These are phyloP conservation scores for Lactarius tabidus DNA, from an alignment of 768 basidiomycete species.

Conservation along the genomic window DNA sequence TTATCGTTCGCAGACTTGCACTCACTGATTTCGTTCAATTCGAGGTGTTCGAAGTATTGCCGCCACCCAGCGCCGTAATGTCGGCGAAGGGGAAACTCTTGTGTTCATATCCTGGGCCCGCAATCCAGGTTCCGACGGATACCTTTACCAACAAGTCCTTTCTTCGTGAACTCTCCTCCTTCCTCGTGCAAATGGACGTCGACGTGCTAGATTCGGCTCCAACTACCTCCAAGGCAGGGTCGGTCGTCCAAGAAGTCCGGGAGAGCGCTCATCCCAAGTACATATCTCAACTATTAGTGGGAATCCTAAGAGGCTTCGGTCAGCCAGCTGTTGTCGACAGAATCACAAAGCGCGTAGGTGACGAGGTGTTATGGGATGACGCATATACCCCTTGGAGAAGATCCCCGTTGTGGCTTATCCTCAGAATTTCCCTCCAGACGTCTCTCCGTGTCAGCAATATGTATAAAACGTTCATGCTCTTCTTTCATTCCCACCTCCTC, in stretches of 20 bases:
- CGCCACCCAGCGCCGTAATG: constrained; percentile 37
- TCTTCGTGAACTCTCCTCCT: not conserved
- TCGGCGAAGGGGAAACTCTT: constrained; percentile 35
- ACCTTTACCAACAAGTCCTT: not conserved
- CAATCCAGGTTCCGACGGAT: constrained; percentile 34
- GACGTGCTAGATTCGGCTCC: not conserved
- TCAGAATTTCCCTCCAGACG: not conserved
- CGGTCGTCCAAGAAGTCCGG: not conserved
- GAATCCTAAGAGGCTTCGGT: not conserved
- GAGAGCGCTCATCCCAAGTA: not conserved
- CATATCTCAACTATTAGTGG: not conserved
- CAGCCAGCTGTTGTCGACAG: not conserved
- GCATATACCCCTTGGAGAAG: not conserved
- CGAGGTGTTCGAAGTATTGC: constrained; percentile 41
- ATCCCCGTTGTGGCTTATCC: not conserved
- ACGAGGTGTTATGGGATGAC: not conserved
- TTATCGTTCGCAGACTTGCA: constrained; percentile 3
- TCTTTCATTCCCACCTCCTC: not conserved
- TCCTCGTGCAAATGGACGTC: not conserved
- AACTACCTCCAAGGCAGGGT: not conserved
- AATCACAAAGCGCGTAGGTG: not conserved
- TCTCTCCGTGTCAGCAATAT: not conserved
- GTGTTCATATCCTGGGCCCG: constrained; percentile 37
- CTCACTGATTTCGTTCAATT: constrained; percentile 1
- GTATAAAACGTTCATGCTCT: not conserved